Evolutionary conservation across 2,329 filamentous ascomycete species (phyloP).

Genomic region (Simplicillium aogashimaense): DNA sequence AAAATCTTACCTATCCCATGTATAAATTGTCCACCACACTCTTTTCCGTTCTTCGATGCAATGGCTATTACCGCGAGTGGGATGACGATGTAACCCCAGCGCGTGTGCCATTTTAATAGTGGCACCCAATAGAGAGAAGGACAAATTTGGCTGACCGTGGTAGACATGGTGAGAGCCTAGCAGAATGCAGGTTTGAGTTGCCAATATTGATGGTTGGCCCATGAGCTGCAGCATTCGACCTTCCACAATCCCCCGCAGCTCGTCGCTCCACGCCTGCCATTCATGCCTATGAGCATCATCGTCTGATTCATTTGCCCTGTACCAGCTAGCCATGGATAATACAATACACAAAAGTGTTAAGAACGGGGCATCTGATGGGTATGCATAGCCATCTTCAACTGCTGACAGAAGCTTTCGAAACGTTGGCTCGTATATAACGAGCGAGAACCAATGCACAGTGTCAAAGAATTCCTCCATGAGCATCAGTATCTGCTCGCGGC

Average conservation of each 20-base stretch:
- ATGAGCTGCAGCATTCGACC: conserved; percentile 26
- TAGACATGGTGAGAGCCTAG: conserved; percentile 30
- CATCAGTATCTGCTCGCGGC: too few species aligned
- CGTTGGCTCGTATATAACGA: conserved; percentile 28
- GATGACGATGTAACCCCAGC: too few species aligned
- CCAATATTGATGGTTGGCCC: conserved; percentile 25
- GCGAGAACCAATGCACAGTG: conserved; percentile 32
- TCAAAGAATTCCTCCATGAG: conserved; percentile 29
- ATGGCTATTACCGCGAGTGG: conserved; percentile 13
- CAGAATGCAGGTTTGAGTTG: conserved; percentile 26
- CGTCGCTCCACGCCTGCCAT: conserved; percentile 2
- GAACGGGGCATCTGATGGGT: conserved; percentile 16
- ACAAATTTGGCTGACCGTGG: conserved; percentile 27
- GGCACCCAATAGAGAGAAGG: conserved; percentile 23
- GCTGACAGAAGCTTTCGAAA: conserved; percentile 22
- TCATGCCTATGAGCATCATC: conserved; percentile 4
- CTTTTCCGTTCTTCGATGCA: conserved; percentile 24
- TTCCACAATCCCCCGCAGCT: conserved; percentile 13
- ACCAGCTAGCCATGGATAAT: too few species aligned
- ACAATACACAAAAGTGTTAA: too few species aligned
- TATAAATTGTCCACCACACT: conserved; percentile 31
- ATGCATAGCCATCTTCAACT: conserved; percentile 21
- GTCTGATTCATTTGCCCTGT: too few species aligned
- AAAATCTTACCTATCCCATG: conserved; percentile 23
- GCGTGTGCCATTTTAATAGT: conserved; percentile 16